Conservation (phyloP, 192 early-diverging fungal species). For the Podila epicladia region DNA sequence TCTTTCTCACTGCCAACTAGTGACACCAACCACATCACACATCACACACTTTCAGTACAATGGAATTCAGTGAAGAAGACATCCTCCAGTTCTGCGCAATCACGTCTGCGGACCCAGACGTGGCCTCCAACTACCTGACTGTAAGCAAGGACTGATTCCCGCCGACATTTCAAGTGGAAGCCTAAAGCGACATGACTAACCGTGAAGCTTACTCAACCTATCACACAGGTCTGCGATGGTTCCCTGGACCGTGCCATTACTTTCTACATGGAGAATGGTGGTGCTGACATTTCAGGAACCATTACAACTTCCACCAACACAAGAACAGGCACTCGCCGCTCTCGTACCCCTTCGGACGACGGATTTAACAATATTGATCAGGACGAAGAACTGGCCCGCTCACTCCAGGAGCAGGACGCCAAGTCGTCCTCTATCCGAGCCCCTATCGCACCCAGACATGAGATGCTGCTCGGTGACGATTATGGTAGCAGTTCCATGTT, state of each 20-base stretch:
- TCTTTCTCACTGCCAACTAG: too few species aligned
- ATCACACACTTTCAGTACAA: background rate
- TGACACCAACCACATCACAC: slow-evolving; percentile 4
- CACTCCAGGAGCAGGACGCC: slow-evolving; percentile 59
- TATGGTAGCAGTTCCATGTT: slow-evolving; percentile 18
- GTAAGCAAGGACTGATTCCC: slow-evolving; percentile 46
- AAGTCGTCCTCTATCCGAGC: slow-evolving; percentile 67
- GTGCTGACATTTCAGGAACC: slow-evolving; percentile 54
- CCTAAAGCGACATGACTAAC: background rate
- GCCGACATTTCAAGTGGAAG: background rate
- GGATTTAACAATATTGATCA: slow-evolving; percentile 38
- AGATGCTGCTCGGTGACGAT: slow-evolving; percentile 73
- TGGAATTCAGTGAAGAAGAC: slow-evolving; percentile 39
- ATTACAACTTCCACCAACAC: background rate
- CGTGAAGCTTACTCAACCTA: too few species aligned
- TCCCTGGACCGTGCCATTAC: slow-evolving; percentile 80
- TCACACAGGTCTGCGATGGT: slow-evolving; percentile 74
- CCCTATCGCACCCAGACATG: slow-evolving; percentile 84
- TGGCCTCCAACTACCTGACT: slow-evolving; percentile 74
- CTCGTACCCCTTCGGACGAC: slow-evolving; percentile 36
- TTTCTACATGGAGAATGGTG: slow-evolving; percentile 87
- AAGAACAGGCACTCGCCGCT: slow-evolving; percentile 16
- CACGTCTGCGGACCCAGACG: slow-evolving; percentile 77
- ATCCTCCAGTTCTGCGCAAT: slow-evolving; percentile 70
- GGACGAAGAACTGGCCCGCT: slow-evolving; percentile 61